phyloP scores from a whole-genome alignment of 495 filamentous ascomycete genomes.

The Penicillium nucicola region DNA sequence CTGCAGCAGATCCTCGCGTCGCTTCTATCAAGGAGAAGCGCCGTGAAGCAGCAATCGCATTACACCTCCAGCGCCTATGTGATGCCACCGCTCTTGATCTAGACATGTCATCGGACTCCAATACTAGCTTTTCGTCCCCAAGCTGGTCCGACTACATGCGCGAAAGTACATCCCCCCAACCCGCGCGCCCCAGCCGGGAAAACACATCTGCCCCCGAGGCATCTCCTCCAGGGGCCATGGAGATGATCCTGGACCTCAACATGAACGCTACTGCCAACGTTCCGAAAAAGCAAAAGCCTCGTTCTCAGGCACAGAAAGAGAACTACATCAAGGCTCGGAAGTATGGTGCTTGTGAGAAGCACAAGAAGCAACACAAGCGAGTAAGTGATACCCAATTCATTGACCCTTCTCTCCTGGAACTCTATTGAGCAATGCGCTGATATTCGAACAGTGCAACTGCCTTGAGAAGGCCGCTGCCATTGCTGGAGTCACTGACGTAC shows the following conservation, averaged over 20 bases:
- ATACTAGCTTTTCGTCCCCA: conserved; percentile 37
- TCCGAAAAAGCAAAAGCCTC: conserved; percentile 45
- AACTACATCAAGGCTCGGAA: conserved; percentile 49
- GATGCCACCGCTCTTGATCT: conserved; percentile 28
- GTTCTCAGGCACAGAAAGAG: conserved; percentile 44
- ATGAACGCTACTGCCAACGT: conserved; percentile 44
- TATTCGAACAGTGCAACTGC: conserved; percentile 39
- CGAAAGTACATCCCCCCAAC: conserved; percentile 23
- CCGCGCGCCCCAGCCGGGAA: conserved; percentile 17
- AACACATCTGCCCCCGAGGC: conserved; percentile 11
- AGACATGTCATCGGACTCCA: conserved; percentile 31
- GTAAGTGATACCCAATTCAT: conserved; percentile 22
- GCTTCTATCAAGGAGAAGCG: conserved; percentile 44
- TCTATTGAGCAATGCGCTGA: conserved; percentile 18
- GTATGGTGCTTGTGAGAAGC: conserved; percentile 46
- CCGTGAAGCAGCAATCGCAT: conserved; percentile 40
- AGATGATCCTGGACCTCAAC: conserved; percentile 47
- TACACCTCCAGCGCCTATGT: conserved; percentile 40
- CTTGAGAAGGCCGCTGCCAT: conserved; percentile 36
- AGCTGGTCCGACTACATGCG: conserved; percentile 33
- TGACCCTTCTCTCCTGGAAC: not conserved
- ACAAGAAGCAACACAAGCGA: conserved; percentile 47
- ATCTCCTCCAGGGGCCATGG: conserved; percentile 25
- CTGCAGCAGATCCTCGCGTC: conserved; percentile 30
- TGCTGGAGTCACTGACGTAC: conserved; percentile 15